Evolutionary conservation across 176 grass and related monocot species (phyloP).

Genomic region (Phragmites australis): DNA sequence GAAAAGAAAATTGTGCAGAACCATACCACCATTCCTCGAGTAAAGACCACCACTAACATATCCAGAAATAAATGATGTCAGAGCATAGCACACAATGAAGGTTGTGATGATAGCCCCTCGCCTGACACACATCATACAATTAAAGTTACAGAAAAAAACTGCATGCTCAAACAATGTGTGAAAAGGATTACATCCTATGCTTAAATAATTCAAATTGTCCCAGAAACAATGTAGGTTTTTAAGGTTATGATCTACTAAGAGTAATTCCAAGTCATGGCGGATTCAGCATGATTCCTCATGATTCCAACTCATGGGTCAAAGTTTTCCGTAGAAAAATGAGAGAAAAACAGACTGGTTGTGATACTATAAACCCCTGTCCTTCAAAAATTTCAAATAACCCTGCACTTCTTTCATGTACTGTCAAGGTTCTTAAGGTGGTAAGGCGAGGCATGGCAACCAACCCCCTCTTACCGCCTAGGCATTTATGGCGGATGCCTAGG

Average conservation of each 20-base stretch:
- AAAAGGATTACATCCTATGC: neutral
- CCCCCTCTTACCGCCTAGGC: no score
- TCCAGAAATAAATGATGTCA: slow-evolving; percentile 96
- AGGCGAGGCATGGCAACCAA: no score
- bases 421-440: no score
- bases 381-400: neutral
- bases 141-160: slow-evolving; percentile 37
- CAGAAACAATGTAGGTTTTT: neutral
- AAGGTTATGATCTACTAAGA: slow-evolving; percentile 1
- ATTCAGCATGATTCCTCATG: neutral
- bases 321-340: neutral
- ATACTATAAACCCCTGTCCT: neutral
- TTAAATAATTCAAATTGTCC: neutral
- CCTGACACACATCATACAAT: slow-evolving; percentile 41
- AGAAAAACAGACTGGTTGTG: neutral
- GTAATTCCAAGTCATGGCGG: no score
- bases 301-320: neutral
- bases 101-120: slow-evolving; percentile 92
- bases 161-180: slow-evolving; percentile 11
- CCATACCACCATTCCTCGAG: slow-evolving; percentile 84
- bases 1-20: slow-evolving; percentile 19
- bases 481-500: no score
- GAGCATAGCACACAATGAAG: slow-evolving; percentile 98
- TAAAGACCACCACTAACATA: slow-evolving; percentile 95
- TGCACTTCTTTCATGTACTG: neutral